Conservation (phyloP, 441 rosid genomes). For the Gossypium davidsonii region DNA sequence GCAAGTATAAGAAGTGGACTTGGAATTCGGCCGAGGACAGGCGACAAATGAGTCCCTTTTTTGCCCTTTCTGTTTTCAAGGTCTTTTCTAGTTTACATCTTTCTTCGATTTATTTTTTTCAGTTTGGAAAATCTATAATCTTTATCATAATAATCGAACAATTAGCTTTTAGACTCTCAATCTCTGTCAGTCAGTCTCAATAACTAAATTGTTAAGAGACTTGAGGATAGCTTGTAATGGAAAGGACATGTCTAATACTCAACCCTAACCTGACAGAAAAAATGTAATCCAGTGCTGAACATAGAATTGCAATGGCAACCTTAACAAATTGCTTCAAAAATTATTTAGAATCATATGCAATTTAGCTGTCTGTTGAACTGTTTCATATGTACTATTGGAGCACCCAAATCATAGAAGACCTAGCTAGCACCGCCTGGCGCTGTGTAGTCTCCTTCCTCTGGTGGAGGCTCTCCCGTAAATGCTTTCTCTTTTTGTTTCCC, state of each 20-base stretch:
- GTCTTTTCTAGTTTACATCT: neutral
- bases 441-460: too few species aligned
- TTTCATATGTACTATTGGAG: too few species aligned
- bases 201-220: constrained; percentile 15
- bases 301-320: neutral
- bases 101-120: neutral
- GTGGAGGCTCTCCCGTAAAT: too few species aligned
- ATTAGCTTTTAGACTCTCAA: neutral
- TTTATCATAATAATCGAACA: neutral
- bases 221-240: constrained; percentile 88
- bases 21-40: constrained; percentile 35
- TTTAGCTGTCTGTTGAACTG: neutral
- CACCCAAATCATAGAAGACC: too few species aligned
- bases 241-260: constrained; percentile 67
- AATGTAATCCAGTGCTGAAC: constrained; percentile 12
- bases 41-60: constrained; percentile 17
- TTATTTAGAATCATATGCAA: neutral
- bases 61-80: neutral
- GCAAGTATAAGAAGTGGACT: constrained; percentile 45
- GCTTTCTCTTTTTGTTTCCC: too few species aligned
- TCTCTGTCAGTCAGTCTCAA: neutral
- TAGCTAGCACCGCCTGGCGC: too few species aligned
- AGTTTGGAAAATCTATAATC: neutral
- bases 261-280: constrained; percentile 62
- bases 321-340: neutral